Conservation (phyloP, 495 filamentous ascomycete genomes). For the Talaromyces adpressus region DNA sequence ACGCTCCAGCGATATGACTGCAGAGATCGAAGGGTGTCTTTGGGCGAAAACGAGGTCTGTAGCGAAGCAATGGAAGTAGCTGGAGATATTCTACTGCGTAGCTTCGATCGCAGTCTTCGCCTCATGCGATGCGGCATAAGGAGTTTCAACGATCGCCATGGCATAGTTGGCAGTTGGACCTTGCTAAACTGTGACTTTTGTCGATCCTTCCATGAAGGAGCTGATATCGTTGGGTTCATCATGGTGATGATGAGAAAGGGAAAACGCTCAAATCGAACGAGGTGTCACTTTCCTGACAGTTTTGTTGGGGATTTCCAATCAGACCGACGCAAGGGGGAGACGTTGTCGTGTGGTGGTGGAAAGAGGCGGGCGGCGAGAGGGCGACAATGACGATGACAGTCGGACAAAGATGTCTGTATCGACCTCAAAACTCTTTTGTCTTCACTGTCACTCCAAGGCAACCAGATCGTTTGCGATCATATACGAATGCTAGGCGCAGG, state of each 20-base stretch:
- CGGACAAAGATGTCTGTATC: background rate
- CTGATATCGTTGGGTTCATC: conserved; percentile 15
- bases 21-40: conserved; percentile 64
- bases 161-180: conserved; percentile 37
- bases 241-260: background rate
- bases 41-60: conserved; percentile 71
- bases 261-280: background rate
- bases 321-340: conserved; percentile 1
- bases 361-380: conserved; percentile 2
- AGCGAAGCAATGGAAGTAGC: conserved; percentile 67
- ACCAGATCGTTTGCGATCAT: background rate
- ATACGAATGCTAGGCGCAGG: background rate
- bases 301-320: background rate
- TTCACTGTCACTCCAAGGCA: background rate
- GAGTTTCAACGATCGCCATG: conserved; percentile 44
- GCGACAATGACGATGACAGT: background rate
- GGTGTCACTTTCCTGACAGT: background rate
- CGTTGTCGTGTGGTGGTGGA: background rate
- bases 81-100: conserved; percentile 65
- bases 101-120: conserved; percentile 62
- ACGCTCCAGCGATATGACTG: conserved; percentile 72
- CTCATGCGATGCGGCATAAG: conserved; percentile 65
- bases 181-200: conserved; percentile 41
- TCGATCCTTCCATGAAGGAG: conserved; percentile 46
- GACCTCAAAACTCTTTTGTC: background rate